A percentile compares a stretch with the other conserved stretches of the same genome.
Evolutionary conservation across 169 alveolate genomes (phyloP).

Genomic region (Cyclospora cayetanensis): DNA sequence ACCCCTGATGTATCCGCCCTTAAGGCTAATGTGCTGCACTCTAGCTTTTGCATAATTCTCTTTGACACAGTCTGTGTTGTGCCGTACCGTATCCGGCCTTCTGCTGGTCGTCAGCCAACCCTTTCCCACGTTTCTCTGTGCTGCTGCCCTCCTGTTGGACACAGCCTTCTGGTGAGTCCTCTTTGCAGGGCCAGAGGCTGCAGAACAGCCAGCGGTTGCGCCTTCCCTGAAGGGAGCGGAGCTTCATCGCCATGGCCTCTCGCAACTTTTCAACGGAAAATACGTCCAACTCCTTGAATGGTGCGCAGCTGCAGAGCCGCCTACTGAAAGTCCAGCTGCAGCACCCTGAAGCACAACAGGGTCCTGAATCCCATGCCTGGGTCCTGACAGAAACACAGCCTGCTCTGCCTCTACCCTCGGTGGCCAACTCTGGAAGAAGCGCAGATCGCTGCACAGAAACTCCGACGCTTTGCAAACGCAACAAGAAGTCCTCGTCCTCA

Average conservation of each 20-base stretch:
- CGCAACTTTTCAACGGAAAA: neutral
- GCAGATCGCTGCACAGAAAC: neutral
- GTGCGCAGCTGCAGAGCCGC: neutral
- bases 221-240: neutral
- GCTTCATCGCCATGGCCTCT: neutral
- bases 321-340: neutral
- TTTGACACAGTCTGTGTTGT: too few relatives aligned
- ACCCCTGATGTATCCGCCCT: too few relatives aligned
- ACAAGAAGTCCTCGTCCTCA: neutral
- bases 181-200: neutral
- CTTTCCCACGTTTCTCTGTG: too few relatives aligned
- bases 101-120: too few relatives aligned
- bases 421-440: neutral
- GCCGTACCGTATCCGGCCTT: too few relatives aligned
- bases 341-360: neutral
- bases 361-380: neutral
- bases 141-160: too few relatives aligned
- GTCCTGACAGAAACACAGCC: neutral
- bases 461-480: neutral
- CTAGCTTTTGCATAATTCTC: too few relatives aligned
- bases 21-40: too few relatives aligned
- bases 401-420: neutral
- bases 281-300: neutral
- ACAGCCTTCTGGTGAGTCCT: too few relatives aligned
- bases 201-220: neutral